phyloP scores from a whole-genome alignment of 139 green algal species.

The Tetraselmis striata region DNA sequence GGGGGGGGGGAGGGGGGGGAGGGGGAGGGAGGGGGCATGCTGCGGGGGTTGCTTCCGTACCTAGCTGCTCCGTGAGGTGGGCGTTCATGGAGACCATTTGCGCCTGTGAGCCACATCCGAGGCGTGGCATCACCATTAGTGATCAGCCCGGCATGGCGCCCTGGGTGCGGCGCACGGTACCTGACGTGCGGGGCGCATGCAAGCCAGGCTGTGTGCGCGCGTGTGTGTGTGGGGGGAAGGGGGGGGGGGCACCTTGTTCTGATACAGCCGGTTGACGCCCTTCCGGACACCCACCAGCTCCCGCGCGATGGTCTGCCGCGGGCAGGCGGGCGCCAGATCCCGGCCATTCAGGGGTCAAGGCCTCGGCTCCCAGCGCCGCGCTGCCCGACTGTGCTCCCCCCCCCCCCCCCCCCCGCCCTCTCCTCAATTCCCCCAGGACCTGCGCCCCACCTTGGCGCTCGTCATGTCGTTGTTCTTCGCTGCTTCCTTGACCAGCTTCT shows the following conservation, averaged over 20 bases:
- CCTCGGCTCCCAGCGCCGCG: too few relatives aligned
- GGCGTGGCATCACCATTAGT: background rate
- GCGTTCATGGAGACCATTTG: constrained; percentile 20
- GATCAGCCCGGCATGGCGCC: too few relatives aligned
- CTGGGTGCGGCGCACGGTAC: too few relatives aligned
- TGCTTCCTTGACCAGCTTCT: constrained; percentile 34
- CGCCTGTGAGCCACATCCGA: background rate
- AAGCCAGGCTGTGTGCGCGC: too few relatives aligned
- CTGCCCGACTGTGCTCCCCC: too few relatives aligned
- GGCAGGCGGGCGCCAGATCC: too few relatives aligned
- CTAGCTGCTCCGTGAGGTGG: constrained; percentile 15
- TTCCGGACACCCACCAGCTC: constrained; percentile 18
- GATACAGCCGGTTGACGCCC: constrained; percentile 13
- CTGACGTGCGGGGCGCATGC: too few relatives aligned
- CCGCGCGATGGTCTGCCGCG: constrained; percentile 18
- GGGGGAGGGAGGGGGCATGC: background rate
- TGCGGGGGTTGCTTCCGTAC: background rate
- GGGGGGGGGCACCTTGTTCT: constrained; percentile 26
- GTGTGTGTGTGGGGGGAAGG: too few relatives aligned
- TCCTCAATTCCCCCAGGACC: background rate
- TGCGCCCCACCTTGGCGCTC: background rate
- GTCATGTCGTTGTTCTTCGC: constrained; percentile 16
- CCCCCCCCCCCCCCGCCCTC: background rate
- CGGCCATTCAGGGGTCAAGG: background rate
- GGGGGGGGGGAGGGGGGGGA: too few relatives aligned